Evolutionary conservation across 1,284 basidiomycete species (phyloP).

Genomic region (Cutaneotrichosporon daszewskae): DNA sequence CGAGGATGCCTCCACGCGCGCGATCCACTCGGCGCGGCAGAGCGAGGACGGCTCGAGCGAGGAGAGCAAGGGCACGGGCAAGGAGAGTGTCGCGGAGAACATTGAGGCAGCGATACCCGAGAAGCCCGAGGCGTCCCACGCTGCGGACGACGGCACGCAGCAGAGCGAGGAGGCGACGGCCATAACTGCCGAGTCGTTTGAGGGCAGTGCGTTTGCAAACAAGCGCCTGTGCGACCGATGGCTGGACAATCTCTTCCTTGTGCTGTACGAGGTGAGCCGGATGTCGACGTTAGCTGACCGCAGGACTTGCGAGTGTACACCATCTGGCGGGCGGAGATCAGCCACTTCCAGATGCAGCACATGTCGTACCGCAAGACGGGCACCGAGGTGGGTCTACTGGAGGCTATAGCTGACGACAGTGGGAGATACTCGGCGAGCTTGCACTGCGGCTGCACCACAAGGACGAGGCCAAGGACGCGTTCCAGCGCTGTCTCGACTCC

Average conservation of each 20-base stretch:
- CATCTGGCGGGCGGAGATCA: slow-evolving; percentile 98
- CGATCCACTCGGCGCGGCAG: slow-evolving; percentile 15
- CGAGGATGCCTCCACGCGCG: slow-evolving; percentile 65
- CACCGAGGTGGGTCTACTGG: slow-evolving; percentile 54
- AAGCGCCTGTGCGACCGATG: slow-evolving; percentile 96
- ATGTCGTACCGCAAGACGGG: slow-evolving; percentile 95
- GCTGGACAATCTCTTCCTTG: slow-evolving; percentile 96
- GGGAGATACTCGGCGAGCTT: slow-evolving; percentile 97
- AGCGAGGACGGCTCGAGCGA: slow-evolving; percentile 58
- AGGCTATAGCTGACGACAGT: slow-evolving; percentile 47
- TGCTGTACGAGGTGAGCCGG: no score
- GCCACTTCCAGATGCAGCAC: slow-evolving; percentile 93
- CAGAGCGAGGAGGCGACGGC: slow-evolving; percentile 48
- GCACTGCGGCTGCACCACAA: slow-evolving; percentile 88
- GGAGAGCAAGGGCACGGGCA: slow-evolving; percentile 47
- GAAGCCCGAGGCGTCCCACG: slow-evolving; percentile 16
- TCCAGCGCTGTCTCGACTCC: slow-evolving; percentile 83
- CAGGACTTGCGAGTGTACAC: slow-evolving; percentile 99
- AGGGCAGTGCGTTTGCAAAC: slow-evolving; percentile 86
- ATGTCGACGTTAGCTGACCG: no score
- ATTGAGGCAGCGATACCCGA: slow-evolving; percentile 1
- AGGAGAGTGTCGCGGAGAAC: slow-evolving; percentile 4
- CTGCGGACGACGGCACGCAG: slow-evolving; percentile 48
- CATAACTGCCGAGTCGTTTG: slow-evolving; percentile 21
- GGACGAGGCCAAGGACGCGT: slow-evolving; percentile 96